These are phyloP conservation scores for Argentina anserina DNA, from an alignment of 306 rosid genomes.

Conservation along the genomic window DNA sequence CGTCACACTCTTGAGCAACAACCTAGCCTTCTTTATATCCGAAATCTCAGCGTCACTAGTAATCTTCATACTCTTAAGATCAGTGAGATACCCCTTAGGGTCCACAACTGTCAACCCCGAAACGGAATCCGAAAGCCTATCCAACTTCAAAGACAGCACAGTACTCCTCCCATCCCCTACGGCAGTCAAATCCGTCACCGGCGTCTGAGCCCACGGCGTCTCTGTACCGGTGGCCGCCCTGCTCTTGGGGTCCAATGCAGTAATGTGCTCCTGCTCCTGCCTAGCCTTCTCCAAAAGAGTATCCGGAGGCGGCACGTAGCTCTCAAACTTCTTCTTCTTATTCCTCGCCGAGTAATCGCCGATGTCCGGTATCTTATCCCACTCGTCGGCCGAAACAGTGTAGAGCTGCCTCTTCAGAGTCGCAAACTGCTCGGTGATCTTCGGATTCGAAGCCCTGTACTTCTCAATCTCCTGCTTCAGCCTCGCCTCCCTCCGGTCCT, in stretches of 20 bases:
- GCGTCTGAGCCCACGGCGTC: slow-evolving; percentile 81
- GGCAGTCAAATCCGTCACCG: slow-evolving; percentile 89
- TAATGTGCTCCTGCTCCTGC: slow-evolving; percentile 86
- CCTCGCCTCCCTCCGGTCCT: slow-evolving; percentile 84
- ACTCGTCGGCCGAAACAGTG: slow-evolving; percentile 58
- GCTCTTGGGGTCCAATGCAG: slow-evolving; percentile 84
- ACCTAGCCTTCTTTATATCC: slow-evolving; percentile 77
- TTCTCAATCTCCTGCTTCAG: slow-evolving; percentile 90
- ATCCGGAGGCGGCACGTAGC: slow-evolving; percentile 87
- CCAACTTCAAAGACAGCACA: slow-evolving; percentile 72
- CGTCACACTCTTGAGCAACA: slow-evolving; percentile 79
- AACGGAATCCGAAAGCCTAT: slow-evolving; percentile 74
- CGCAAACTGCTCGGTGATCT: slow-evolving; percentile 81
- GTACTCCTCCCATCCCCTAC: slow-evolving; percentile 93
- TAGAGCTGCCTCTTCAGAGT: slow-evolving; percentile 68
- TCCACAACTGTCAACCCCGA: slow-evolving; percentile 78
- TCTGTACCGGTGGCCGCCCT: slow-evolving; percentile 66
- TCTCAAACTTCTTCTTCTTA: slow-evolving; percentile 83
- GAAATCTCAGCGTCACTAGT: slow-evolving; percentile 90
- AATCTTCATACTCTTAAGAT: slow-evolving; percentile 79
- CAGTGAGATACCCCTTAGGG: slow-evolving; percentile 78
- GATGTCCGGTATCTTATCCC: slow-evolving; percentile 80
- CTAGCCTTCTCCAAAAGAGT: slow-evolving; percentile 86
- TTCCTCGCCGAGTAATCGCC: slow-evolving; percentile 79
- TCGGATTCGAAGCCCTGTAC: slow-evolving; percentile 79